Conservation (phyloP, 495 filamentous ascomycete genomes). For the Lasiosphaeria hispida region DNA sequence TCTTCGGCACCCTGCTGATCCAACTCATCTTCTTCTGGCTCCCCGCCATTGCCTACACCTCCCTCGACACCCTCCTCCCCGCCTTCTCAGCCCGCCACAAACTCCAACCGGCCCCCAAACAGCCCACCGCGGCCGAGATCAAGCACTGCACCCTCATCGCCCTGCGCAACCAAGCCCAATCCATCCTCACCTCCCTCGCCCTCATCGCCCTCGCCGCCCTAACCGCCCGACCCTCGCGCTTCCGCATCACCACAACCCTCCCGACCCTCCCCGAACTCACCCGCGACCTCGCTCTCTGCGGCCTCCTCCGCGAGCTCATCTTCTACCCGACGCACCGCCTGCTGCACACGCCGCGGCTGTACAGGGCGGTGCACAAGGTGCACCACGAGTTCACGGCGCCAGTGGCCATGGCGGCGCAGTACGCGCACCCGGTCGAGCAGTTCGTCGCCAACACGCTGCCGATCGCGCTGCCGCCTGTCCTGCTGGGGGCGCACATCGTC, state of each 20-base stretch:
- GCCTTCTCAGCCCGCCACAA: slow-evolving; percentile 54
- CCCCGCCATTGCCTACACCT: slow-evolving; percentile 42
- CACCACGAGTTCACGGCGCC: slow-evolving; percentile 61
- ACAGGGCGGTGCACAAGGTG: slow-evolving; percentile 52
- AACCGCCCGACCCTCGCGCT: slow-evolving; percentile 31
- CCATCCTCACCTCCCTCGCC: slow-evolving; percentile 35
- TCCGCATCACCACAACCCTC: slow-evolving; percentile 33
- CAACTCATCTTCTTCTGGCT: slow-evolving; percentile 54
- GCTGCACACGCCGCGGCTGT: slow-evolving; percentile 51
- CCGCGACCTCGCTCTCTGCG: slow-evolving; percentile 44
- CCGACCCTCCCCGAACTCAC: slow-evolving; percentile 37
- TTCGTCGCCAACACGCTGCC: slow-evolving; percentile 54
- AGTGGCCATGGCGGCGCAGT: slow-evolving; percentile 57
- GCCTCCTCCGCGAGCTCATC: slow-evolving; percentile 48
- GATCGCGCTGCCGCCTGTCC: slow-evolving; percentile 49
- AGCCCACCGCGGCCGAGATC: slow-evolving; percentile 48
- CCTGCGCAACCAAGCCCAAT: slow-evolving; percentile 46
- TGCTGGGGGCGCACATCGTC: slow-evolving; percentile 47
- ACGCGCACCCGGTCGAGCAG: slow-evolving; percentile 58
- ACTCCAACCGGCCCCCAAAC: slow-evolving; percentile 51
- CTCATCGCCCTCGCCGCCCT: slow-evolving; percentile 23
- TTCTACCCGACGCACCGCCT: slow-evolving; percentile 59
- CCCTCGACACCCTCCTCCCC: slow-evolving; percentile 43
- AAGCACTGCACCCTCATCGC: slow-evolving; percentile 46
- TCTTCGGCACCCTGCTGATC: slow-evolving; percentile 43